A percentile compares a stretch with the other conserved stretches of the same genome.
Conservation (phyloP, 345 rosid genomes). For the Camelina laxa region DNA sequence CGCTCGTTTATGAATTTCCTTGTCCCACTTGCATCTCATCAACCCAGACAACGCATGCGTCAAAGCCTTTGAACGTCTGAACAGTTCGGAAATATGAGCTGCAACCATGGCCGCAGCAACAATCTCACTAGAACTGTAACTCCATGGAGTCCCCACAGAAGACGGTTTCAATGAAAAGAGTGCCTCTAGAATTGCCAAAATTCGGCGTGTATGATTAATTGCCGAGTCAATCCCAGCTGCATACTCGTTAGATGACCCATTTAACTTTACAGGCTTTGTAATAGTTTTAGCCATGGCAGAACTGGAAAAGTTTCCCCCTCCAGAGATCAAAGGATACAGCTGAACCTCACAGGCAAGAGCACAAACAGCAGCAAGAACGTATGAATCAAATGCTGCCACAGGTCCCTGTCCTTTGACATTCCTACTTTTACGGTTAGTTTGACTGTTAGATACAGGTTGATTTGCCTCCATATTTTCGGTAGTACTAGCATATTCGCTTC, state of each 20-base stretch:
- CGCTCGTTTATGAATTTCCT: constrained; percentile 75
- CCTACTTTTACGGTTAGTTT: constrained; percentile 51
- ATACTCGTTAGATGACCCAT: constrained; percentile 64
- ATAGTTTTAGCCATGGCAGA: constrained; percentile 43
- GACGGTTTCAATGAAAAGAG: constrained; percentile 94
- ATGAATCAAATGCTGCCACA: constrained; percentile 95
- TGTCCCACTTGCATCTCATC: constrained; percentile 93
- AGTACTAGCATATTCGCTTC: constrained; percentile 55
- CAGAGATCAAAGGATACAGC: constrained; percentile 76
- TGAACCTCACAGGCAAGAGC: constrained; percentile 98
- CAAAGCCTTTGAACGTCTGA: constrained; percentile 90
- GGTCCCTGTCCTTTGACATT: constrained; percentile 84
- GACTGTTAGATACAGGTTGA: constrained; percentile 47
- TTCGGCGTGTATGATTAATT: constrained; percentile 83
- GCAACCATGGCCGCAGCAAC: constrained; percentile 99
- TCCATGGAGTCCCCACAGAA: constrained; percentile 90
- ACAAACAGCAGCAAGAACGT: constrained; percentile 94
- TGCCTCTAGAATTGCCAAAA: constrained; percentile 90
- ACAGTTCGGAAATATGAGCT: constrained; percentile 92
- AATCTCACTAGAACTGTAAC: constrained; percentile 92
- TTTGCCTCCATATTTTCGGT: constrained; percentile 51
- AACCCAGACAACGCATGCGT: constrained; percentile 81
- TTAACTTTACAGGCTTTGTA: constrained; percentile 60
- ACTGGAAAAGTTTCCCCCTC: constrained; percentile 55
- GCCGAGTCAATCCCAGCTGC: constrained; percentile 73